Evolutionary conservation across 345 rosid genomes (phyloP).

Genomic region (Laguncularia racemosa): DNA sequence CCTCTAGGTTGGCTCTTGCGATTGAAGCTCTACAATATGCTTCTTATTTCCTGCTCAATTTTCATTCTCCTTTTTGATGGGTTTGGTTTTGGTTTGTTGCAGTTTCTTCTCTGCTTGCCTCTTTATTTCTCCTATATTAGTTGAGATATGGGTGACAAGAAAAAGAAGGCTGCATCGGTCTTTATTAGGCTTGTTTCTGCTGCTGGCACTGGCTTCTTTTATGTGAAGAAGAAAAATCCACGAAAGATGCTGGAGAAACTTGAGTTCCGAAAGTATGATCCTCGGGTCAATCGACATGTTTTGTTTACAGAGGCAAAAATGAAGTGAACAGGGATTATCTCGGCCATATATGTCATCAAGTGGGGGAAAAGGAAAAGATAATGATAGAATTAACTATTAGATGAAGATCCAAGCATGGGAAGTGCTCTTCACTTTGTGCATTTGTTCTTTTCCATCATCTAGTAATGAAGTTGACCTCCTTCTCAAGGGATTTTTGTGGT

Average conservation of each 20-base stretch:
- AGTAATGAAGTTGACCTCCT: no score
- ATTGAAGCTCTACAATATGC: no score
- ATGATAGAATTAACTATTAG: no score
- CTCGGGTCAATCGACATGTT: constrained; percentile 89
- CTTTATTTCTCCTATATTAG: neutral
- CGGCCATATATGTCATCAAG: neutral
- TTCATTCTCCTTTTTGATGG: no score
- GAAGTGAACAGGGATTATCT: constrained; percentile 39
- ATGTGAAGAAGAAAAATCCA: constrained; percentile 85
- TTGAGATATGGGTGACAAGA: constrained; percentile 77
- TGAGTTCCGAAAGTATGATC: constrained; percentile 90
- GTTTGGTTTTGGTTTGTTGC: constrained; percentile 2
- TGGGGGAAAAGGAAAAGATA: no score
- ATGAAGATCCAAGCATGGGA: no score
- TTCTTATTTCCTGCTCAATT: no score
- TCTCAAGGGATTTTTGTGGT: no score
- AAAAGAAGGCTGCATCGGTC: constrained; percentile 74
- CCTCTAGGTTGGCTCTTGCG: no score
- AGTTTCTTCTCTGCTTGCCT: neutral
- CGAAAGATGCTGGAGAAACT: constrained; percentile 75
- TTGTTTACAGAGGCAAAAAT: constrained; percentile 85
- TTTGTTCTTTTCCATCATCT: no score
- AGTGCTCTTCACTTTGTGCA: no score
- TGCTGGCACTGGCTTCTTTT: constrained; percentile 97
- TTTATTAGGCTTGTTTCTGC: constrained; percentile 88